Percentiles rank a stretch among this genome's conserved stretches.
phyloP scores from a whole-genome alignment of 2,329 filamentous ascomycete species.

The Chaetomium olivaceum region DNA sequence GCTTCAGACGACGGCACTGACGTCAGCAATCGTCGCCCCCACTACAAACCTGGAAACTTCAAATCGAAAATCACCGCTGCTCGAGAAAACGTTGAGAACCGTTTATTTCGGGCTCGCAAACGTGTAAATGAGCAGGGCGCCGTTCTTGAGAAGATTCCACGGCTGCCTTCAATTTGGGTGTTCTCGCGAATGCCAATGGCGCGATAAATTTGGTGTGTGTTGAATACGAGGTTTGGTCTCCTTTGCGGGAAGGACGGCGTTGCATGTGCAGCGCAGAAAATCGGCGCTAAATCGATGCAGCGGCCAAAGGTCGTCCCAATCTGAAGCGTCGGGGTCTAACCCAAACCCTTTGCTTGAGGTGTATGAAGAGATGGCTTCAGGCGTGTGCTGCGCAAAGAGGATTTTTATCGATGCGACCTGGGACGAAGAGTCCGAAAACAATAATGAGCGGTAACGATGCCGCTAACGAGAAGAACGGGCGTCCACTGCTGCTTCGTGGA shows the following conservation, averaged over 20 bases:
- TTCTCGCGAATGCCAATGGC: not conserved
- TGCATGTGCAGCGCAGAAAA: slow-evolving; percentile 19
- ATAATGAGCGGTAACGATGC: not conserved
- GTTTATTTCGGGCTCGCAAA: not conserved
- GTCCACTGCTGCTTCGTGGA: slow-evolving; percentile 10
- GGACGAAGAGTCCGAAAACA: not conserved
- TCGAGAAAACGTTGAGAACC: not conserved
- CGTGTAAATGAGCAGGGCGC: not conserved
- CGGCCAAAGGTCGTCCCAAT: not conserved
- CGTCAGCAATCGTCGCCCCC: slow-evolving; percentile 15
- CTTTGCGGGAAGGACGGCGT: slow-evolving; percentile 16
- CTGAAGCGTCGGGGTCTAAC: not conserved
- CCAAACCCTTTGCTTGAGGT: not conserved
- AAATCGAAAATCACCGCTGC: not conserved
- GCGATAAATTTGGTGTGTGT: slow-evolving; percentile 13
- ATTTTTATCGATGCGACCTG: not conserved
- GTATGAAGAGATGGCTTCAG: not conserved
- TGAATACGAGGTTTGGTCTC: slow-evolving; percentile 27
- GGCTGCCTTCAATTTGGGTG: not conserved
- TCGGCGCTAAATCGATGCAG: slow-evolving; percentile 24
- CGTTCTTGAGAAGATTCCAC: not conserved
- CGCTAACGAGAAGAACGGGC: not conserved
- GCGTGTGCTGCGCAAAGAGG: not conserved
- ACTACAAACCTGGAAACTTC: not conserved
- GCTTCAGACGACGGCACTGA: slow-evolving; percentile 13